Percentiles rank a stretch among this genome's conserved stretches.
Conservation (phyloP, 73 alveolate genomes). For the Paraurostyla sp. region DNA sequence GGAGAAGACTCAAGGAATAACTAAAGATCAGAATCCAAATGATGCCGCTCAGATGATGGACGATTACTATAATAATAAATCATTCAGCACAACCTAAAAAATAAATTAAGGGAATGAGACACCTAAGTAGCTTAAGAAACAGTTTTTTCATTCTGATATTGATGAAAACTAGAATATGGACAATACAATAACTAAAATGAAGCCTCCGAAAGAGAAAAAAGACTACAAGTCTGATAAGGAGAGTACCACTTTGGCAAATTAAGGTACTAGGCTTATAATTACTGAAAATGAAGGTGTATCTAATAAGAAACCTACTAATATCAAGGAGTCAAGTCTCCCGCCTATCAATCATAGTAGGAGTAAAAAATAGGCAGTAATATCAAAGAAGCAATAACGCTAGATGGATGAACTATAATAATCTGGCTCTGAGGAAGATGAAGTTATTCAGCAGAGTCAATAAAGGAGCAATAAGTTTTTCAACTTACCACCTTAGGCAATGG, state of each 20-base stretch:
- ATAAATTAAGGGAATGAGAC: conserved; percentile 2
- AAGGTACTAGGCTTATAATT: not conserved
- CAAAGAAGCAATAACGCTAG: not conserved
- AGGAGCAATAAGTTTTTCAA: conserved; percentile 4
- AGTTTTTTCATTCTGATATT: not conserved
- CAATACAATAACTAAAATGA: not conserved
- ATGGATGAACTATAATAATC: not conserved
- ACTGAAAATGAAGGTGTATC: conserved; percentile 23
- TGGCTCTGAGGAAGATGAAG: not conserved
- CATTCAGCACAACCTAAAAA: not conserved
- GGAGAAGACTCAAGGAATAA: not conserved
- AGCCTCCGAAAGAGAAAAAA: not conserved
- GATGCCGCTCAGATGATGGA: conserved; percentile 9
- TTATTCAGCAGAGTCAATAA: not conserved
- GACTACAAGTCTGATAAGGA: conserved; percentile 10
- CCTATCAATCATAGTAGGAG: not conserved
- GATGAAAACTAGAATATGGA: not conserved
- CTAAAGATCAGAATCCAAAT: not conserved
- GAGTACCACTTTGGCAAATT: not conserved
- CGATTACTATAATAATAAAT: conserved; percentile 8
- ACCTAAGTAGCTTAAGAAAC: not conserved
- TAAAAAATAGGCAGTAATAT: not conserved
- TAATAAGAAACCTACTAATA: not conserved
- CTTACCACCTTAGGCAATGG: not conserved
- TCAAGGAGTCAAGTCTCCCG: not conserved